Evolutionary conservation across 352 stramenopile genomes (phyloP).

Genomic region (Phytopythium boreale): DNA sequence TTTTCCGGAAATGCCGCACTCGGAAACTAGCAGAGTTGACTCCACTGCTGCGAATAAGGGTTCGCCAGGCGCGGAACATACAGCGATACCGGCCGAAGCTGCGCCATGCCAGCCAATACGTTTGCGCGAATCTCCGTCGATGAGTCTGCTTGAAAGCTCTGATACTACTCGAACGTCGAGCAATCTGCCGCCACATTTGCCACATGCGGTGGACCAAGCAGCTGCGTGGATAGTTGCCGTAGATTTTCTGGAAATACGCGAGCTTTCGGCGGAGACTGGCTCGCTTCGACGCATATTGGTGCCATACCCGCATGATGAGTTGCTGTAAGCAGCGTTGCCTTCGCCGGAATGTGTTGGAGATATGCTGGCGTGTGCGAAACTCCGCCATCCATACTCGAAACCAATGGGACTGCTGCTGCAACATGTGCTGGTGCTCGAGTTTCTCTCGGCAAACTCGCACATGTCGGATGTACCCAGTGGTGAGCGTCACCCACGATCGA

Average conservation of each 20-base stretch:
- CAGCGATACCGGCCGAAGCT: slow-evolving; percentile 19
- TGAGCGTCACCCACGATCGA: not conserved
- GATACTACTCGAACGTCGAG: slow-evolving; percentile 1
- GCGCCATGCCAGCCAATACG: slow-evolving; percentile 24
- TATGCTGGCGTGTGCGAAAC: slow-evolving; percentile 9
- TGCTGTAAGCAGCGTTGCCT: not conserved
- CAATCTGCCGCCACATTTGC: slow-evolving; percentile 23
- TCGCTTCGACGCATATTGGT: slow-evolving; percentile 2
- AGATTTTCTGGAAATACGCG: slow-evolving; percentile 31
- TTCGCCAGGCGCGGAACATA: slow-evolving; percentile 21
- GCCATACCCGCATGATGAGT: slow-evolving; percentile 16
- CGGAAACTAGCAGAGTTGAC: not conserved
- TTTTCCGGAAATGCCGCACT: not conserved
- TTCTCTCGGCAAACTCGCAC: not conserved
- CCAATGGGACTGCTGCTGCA: slow-evolving; percentile 5
- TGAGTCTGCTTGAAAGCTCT: slow-evolving; percentile 5
- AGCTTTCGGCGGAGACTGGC: slow-evolving; percentile 30
- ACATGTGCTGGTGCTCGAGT: not conserved
- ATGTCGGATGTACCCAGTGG: not conserved
- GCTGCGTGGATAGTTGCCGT: slow-evolving; percentile 25
- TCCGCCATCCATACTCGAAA: slow-evolving; percentile 15
- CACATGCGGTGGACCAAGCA: slow-evolving; percentile 26
- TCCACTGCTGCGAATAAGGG: not conserved
- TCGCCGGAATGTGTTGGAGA: not conserved
- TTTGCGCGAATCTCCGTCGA: not conserved